These are phyloP conservation scores for Fusarium agapanthi DNA, from an alignment of 2,329 filamentous ascomycete genomes.

Conservation along the genomic window DNA sequence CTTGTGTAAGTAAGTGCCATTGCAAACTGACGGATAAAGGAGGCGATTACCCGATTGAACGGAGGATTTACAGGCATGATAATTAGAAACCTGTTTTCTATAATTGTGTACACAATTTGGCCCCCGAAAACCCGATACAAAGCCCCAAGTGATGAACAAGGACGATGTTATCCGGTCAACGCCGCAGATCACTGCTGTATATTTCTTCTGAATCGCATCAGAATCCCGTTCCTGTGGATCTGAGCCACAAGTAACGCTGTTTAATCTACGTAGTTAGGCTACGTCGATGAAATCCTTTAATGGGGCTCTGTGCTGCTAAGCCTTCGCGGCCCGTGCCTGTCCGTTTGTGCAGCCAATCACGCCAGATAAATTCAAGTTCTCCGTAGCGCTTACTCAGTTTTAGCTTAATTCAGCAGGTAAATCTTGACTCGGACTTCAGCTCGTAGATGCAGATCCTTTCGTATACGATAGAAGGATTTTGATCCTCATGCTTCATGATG, in stretches of 20 bases:
- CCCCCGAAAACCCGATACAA: not conserved
- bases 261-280: not conserved
- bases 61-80: not conserved
- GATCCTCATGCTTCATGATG: not conserved
- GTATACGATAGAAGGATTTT: not conserved
- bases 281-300: not conserved
- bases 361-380: not conserved
- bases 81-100: not conserved
- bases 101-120: not conserved
- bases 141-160: not conserved
- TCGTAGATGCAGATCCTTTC: not conserved
- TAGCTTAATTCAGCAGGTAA: not conserved
- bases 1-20: not conserved
- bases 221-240: not conserved
- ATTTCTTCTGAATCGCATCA: accelerated
- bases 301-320: not conserved
- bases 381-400: not conserved
- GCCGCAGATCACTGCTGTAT: not conserved
- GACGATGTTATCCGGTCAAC: not conserved
- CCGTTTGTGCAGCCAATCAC: not conserved
- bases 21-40: not conserved
- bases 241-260: not conserved
- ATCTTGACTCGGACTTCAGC: not conserved
- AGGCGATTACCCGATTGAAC: not conserved
- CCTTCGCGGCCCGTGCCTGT: not conserved